These are phyloP conservation scores for Pythium rishiriense DNA, from an alignment of 352 stramenopile species.

Conservation along the genomic window DNA sequence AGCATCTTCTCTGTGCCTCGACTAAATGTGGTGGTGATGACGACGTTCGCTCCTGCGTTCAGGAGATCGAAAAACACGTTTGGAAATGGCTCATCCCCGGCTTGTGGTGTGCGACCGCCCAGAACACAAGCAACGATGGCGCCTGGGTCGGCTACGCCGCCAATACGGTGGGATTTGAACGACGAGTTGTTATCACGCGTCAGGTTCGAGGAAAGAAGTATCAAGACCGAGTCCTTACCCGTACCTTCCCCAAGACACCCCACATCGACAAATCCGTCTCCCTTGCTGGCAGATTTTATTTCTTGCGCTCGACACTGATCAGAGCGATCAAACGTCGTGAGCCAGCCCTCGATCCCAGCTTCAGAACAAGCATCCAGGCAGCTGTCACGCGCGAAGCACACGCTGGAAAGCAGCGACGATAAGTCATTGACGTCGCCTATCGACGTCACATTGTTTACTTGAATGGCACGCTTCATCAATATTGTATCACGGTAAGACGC, in stretches of 20 bases:
- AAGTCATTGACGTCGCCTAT: not conserved
- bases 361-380: slow-evolving; percentile 8
- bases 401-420: slow-evolving; percentile 1
- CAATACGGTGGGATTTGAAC: slow-evolving; percentile 6
- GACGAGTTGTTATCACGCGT: slow-evolving; percentile 5
- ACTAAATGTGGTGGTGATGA: slow-evolving; percentile 24
- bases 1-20: slow-evolving; percentile 24
- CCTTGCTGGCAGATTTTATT: slow-evolving; percentile 6
- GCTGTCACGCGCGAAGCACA: slow-evolving; percentile 12
- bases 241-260: slow-evolving; percentile 14
- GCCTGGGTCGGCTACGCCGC: slow-evolving; percentile 6
- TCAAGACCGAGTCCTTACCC: slow-evolving; percentile 5
- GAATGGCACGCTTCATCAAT: not conserved
- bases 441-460: slow-evolving; percentile 4
- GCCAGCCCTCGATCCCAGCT: not conserved
- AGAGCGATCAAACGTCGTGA: slow-evolving; percentile 20
- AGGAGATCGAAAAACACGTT: slow-evolving; percentile 23
- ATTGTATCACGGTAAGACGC: not conserved
- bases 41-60: slow-evolving; percentile 16
- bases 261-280: slow-evolving; percentile 13
- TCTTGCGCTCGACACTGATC: slow-evolving; percentile 6
- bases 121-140: slow-evolving; percentile 20
- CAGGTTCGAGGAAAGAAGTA: slow-evolving; percentile 8
- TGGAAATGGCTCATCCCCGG: slow-evolving; percentile 16
- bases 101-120: slow-evolving; percentile 18